These are phyloP conservation scores for Vitis hybrid DNA, from an alignment of 177 flowering plant genomes.

Conservation along the genomic window DNA sequence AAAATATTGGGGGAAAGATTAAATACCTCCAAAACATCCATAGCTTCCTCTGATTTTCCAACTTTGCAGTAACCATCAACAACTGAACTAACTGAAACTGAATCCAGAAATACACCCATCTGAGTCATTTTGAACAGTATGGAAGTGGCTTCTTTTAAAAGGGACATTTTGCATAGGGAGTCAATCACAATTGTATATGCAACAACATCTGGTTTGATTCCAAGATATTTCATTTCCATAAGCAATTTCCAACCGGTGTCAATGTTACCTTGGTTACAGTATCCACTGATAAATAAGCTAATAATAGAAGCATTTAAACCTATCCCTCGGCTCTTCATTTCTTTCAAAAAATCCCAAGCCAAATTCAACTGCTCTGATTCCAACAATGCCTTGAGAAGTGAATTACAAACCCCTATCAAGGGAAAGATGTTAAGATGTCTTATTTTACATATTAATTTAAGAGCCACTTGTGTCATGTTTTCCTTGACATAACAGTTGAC, in stretches of 20 bases:
- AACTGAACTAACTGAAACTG: slow-evolving; percentile 33
- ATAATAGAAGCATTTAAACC: slow-evolving; percentile 28
- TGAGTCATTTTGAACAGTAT: slow-evolving; percentile 39
- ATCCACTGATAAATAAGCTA: slow-evolving; percentile 35
- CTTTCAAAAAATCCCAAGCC: slow-evolving; percentile 45
- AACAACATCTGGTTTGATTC: slow-evolving; percentile 45
- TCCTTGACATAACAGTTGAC: slow-evolving; percentile 37
- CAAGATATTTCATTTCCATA: slow-evolving; percentile 34
- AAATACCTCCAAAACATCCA: slow-evolving; percentile 26
- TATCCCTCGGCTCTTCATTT: slow-evolving; percentile 30
- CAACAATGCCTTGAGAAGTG: slow-evolving; percentile 32
- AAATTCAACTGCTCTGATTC: slow-evolving; percentile 26
- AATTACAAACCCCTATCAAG: slow-evolving; percentile 30
- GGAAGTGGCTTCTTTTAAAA: slow-evolving; percentile 41
- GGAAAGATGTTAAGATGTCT: slow-evolving; percentile 32
- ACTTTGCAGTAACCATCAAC: slow-evolving; percentile 44
- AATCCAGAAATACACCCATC: slow-evolving; percentile 38
- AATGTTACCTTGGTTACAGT: slow-evolving; percentile 39
- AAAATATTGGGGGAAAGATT: slow-evolving; percentile 31
- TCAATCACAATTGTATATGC: slow-evolving; percentile 39
- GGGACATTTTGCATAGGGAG: slow-evolving; percentile 39
- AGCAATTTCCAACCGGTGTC: slow-evolving; percentile 40
- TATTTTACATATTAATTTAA: slow-evolving; percentile 27
- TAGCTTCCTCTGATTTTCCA: slow-evolving; percentile 35
- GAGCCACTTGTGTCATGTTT: slow-evolving; percentile 34